These are phyloP conservation scores for Naegleria lovaniensis DNA, from an alignment of 208 protist genomes.

Conservation along the genomic window DNA sequence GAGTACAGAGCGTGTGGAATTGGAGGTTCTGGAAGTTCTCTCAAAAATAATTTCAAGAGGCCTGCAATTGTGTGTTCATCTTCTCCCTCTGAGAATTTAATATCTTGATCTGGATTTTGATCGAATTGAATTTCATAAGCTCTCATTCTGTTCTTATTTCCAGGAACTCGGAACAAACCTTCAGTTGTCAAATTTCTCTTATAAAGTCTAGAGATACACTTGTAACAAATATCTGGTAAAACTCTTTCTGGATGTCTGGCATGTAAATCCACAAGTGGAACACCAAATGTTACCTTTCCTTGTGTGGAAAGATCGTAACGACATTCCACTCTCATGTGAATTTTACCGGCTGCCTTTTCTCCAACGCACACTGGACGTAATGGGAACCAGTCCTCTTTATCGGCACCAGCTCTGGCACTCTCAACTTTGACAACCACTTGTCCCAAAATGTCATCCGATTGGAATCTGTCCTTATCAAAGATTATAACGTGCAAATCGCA, in stretches of 20 bases:
- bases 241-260: background rate
- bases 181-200: background rate
- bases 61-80: conserved; percentile 1
- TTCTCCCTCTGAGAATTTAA: background rate
- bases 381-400: background rate
- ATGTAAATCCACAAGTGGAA: background rate
- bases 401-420: background rate
- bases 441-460: background rate
- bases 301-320: background rate
- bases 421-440: conserved; percentile 1
- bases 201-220: background rate
- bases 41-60: conserved; percentile 20
- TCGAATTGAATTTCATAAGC: background rate
- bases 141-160: conserved; percentile 17
- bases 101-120: background rate
- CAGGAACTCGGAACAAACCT: conserved; percentile 6
- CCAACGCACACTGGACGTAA: background rate
- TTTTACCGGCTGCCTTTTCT: background rate
- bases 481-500: background rate
- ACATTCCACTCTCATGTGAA: background rate
- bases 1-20: background rate
- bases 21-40: conserved; percentile 16
- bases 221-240: conserved; percentile 5
- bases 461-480: background rate
- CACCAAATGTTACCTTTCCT: conserved; percentile 12